Conservation (phyloP, 768 basidiomycete genomes). For the Podaxis pistillaris region DNA sequence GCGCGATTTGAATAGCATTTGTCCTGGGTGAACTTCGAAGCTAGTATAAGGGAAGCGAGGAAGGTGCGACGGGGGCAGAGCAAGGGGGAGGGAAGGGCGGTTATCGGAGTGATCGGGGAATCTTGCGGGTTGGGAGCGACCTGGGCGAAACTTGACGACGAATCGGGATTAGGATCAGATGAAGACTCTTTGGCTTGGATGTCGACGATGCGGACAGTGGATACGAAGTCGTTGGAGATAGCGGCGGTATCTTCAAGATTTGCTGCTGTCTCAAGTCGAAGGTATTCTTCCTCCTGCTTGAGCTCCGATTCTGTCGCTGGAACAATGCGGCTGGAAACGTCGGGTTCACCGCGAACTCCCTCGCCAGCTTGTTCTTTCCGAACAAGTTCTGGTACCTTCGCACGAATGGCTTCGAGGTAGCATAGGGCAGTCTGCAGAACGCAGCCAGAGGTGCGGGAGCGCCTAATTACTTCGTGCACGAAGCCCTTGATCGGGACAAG, state of each 20-base stretch:
- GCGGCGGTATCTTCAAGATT: constrained; percentile 5
- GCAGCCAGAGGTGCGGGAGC: constrained; percentile 79
- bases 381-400: constrained; percentile 64
- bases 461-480: constrained; percentile 85
- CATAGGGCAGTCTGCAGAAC: constrained; percentile 87
- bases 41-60: constrained; percentile 83
- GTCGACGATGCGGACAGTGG: constrained; percentile 44
- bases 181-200: not conserved
- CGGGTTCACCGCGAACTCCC: constrained; percentile 38
- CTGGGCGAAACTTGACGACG: not conserved
- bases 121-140: not conserved
- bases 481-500: constrained; percentile 69
- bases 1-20: constrained; percentile 91
- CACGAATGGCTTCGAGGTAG: constrained; percentile 82
- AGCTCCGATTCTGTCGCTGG: constrained; percentile 43
- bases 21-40: constrained; percentile 92
- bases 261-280: constrained; percentile 19
- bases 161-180: not conserved
- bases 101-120: constrained; percentile 18
- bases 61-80: constrained; percentile 89
- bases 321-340: constrained; percentile 41
- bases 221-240: constrained; percentile 28
- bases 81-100: constrained; percentile 71
- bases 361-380: constrained; percentile 46
- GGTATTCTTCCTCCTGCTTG: constrained; percentile 35